Conservation (phyloP, 768 basidiomycete genomes). For the Agaricus blazei region DNA sequence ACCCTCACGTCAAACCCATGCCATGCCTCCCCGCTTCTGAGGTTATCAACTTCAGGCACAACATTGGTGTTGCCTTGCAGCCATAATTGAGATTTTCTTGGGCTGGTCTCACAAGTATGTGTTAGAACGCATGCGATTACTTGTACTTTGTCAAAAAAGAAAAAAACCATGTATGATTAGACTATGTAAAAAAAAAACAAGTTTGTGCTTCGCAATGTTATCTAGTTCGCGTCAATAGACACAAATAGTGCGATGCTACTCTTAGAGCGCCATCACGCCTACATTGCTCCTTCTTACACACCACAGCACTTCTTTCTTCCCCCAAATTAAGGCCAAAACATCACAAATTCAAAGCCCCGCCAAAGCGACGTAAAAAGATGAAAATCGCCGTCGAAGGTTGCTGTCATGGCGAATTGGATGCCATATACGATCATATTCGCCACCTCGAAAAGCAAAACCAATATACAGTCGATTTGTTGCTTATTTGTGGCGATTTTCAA, state of each 20-base stretch:
- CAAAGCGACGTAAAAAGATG: not conserved
- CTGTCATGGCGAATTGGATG: constrained; percentile 90
- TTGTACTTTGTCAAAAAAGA: too few species aligned
- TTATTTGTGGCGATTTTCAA: constrained; percentile 96
- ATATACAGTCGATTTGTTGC: constrained; percentile 75
- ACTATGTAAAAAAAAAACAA: too few species aligned
- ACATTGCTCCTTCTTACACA: not conserved
- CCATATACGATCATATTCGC: constrained; percentile 72
- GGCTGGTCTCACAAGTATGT: too few species aligned
- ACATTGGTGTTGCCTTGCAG: constrained; percentile 25
- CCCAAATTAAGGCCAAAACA: too few species aligned
- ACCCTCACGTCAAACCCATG: constrained; percentile 53
- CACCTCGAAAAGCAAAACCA: constrained; percentile 54
- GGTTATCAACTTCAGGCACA: constrained; percentile 48
- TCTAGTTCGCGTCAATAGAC: too few species aligned
- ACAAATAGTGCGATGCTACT: too few species aligned
- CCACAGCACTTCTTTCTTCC: not conserved
- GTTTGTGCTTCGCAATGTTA: too few species aligned
- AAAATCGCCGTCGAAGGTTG: constrained; percentile 34
- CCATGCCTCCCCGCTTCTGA: constrained; percentile 54
- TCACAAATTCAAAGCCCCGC: too few species aligned
- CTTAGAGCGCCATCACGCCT: too few species aligned
- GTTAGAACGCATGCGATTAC: too few species aligned
- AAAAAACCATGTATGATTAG: too few species aligned
- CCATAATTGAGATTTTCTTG: not conserved